These are phyloP conservation scores for Penicillium sp. DNA, from an alignment of 2,329 filamentous ascomycete species.

Conservation along the genomic window DNA sequence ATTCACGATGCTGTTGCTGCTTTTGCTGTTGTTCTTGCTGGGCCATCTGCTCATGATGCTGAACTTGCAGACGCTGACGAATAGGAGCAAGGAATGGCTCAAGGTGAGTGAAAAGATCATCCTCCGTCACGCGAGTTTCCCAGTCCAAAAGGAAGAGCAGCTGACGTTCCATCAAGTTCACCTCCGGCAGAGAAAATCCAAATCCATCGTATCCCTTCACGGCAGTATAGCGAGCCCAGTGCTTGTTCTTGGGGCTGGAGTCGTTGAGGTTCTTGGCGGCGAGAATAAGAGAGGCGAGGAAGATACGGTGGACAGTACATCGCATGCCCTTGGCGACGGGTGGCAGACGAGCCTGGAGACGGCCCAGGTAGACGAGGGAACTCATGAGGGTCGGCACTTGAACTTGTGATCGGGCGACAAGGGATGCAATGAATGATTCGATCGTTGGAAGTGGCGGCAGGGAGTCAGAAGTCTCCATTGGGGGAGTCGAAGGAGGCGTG, in stretches of 20 bases:
- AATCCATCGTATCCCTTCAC: slow-evolving; percentile 76
- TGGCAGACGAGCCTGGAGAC: slow-evolving; percentile 82
- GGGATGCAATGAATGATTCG: slow-evolving; percentile 87
- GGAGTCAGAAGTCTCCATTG: slow-evolving; percentile 48
- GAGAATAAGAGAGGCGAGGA: slow-evolving; percentile 69
- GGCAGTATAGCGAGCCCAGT: slow-evolving; percentile 93
- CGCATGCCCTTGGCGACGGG: slow-evolving; percentile 94
- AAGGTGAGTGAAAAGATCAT: slow-evolving; percentile 85
- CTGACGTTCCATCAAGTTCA: slow-evolving; percentile 99
- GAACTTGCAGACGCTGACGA: slow-evolving; percentile 61
- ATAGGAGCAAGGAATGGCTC: slow-evolving; percentile 89
- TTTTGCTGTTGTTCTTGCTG: slow-evolving; percentile 43
- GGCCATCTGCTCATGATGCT: slow-evolving; percentile 55
- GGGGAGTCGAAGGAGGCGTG: slow-evolving; percentile 64
- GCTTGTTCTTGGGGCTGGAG: slow-evolving; percentile 99
- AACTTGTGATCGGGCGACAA: slow-evolving; percentile 91
- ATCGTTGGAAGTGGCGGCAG: slow-evolving; percentile 70
- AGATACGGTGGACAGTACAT: slow-evolving; percentile 97
- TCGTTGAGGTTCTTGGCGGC: slow-evolving; percentile 98
- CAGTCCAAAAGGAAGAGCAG: slow-evolving; percentile 92
- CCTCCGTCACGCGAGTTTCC: slow-evolving; percentile 83
- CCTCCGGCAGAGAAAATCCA: slow-evolving; percentile 90
- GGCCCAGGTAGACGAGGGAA: slow-evolving; percentile 87
- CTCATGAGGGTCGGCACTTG: slow-evolving; percentile 98
- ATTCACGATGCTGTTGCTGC: slow-evolving; percentile 32